Evolutionary conservation across 1,139 yeast species (phyloP).

Genomic region (Hemisphaericaspora xylofermentans): DNA sequence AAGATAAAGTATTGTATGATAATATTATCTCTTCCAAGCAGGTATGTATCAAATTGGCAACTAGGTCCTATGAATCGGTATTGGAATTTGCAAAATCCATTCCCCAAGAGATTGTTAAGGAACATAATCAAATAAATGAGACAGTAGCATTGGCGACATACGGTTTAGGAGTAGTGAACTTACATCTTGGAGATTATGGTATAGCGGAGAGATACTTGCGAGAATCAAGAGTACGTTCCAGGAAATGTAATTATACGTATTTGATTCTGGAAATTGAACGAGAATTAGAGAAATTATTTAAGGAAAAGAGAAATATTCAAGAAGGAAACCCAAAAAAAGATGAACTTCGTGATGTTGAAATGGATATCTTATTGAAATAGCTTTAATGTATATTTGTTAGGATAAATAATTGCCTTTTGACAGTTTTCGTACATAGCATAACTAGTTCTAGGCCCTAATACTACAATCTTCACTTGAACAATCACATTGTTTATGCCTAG

Average conservation of each 20-base stretch:
- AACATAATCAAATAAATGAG: conserved; percentile 37
- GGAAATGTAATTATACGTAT: conserved; percentile 63
- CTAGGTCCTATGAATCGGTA: conserved; percentile 52
- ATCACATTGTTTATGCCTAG: neutral
- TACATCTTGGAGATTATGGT: conserved; percentile 55
- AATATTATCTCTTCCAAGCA: conserved; percentile 27
- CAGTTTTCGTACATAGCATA: too few species aligned
- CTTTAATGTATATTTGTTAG: neutral
- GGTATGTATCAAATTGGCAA: conserved; percentile 43
- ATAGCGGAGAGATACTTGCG: conserved; percentile 62
- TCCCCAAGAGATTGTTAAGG: conserved; percentile 30
- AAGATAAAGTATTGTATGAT: conserved; percentile 15
- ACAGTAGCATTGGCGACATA: conserved; percentile 80
- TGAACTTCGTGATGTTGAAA: conserved; percentile 14
- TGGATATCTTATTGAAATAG: conserved; percentile 19
- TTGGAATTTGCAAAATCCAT: conserved; percentile 53
- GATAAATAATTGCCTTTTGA: too few species aligned
- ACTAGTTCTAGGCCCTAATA: neutral
- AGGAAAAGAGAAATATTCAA: conserved; percentile 23
- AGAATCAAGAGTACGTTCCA: conserved; percentile 72
- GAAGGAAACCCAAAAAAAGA: conserved; percentile 9
- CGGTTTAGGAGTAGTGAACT: conserved; percentile 76
- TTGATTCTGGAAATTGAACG: conserved; percentile 64
- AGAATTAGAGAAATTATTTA: conserved; percentile 54
- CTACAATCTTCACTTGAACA: conserved; percentile 1